Evolutionary conservation across 345 rosid species (phyloP).

Genomic region (Cardamine resedifolia): DNA sequence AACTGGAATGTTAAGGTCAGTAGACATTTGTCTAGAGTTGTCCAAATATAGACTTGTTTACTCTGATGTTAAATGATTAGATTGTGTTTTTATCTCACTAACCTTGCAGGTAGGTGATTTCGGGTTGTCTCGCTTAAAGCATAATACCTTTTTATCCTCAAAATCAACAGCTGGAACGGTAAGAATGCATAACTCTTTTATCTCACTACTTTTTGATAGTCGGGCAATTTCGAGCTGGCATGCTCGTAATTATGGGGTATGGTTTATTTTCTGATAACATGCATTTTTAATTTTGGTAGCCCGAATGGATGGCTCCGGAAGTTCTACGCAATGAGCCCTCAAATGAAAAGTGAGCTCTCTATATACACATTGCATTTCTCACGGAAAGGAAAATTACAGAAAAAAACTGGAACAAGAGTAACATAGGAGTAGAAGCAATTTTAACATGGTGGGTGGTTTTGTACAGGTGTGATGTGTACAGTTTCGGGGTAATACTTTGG

Average conservation of each 20-base stretch:
- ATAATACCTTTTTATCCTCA: constrained; percentile 93
- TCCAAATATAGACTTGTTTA: constrained; percentile 3
- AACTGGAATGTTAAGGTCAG: constrained; percentile 98
- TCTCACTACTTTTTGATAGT: constrained; percentile 5
- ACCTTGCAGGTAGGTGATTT: constrained; percentile 84
- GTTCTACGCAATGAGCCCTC: constrained; percentile 96
- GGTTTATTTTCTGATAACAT: constrained; percentile 30
- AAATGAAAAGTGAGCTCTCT: constrained; percentile 80
- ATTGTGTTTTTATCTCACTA: background rate
- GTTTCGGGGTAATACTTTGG: constrained; percentile 98
- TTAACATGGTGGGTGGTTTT: constrained; percentile 10
- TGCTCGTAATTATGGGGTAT: background rate
- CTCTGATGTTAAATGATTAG: background rate
- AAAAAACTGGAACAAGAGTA: background rate
- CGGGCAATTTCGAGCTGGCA: constrained; percentile 2
- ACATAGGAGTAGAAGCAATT: background rate
- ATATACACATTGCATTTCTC: background rate
- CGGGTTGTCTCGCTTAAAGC: constrained; percentile 97
- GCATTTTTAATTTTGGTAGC: constrained; percentile 53
- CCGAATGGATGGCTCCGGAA: constrained; percentile 99
- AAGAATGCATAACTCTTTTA: constrained; percentile 29
- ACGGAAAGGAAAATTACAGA: background rate
- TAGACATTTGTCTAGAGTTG: background rate
- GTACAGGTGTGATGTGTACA: constrained; percentile 91
- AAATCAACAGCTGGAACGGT: constrained; percentile 99